Conservation (phyloP, 225 moss, liverwort and hornwort species). For the Thuidium tamariscinum region DNA sequence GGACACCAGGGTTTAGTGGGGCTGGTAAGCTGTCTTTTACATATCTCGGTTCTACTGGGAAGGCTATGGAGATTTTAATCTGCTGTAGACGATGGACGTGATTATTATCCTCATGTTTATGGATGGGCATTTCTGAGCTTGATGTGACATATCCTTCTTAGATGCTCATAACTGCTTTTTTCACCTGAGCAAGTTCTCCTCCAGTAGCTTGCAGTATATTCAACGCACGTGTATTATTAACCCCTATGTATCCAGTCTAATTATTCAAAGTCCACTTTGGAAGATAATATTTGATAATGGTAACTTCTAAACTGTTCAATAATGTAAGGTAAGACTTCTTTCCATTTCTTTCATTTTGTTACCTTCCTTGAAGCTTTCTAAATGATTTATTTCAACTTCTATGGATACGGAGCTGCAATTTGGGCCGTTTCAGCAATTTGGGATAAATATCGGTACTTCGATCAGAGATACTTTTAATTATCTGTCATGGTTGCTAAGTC, state of each 20-base stretch:
- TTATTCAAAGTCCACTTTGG: neutral
- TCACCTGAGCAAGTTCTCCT: neutral
- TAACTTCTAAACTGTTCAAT: neutral
- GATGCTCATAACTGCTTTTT: neutral
- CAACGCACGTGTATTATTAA: neutral
- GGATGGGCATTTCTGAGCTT: neutral
- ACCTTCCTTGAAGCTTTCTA: neutral
- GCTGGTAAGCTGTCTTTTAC: slow-evolving; percentile 58
- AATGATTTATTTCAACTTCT: neutral
- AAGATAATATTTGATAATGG: neutral
- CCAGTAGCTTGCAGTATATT: neutral
- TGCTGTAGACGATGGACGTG: neutral
- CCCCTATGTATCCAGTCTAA: neutral
- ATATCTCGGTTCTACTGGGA: neutral
- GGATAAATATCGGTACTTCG: neutral
- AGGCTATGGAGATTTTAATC: neutral
- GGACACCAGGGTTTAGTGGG: slow-evolving; percentile 98
- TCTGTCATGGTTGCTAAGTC: neutral
- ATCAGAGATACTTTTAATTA: neutral
- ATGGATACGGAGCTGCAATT: neutral
- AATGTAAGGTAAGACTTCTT: neutral
- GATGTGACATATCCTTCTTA: neutral
- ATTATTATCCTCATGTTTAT: neutral
- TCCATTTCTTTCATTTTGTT: neutral
- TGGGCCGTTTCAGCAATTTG: neutral